Base-by-base conservation (phyloP, 805 yeast genomes). In the Candida fluviatilis region DNA sequence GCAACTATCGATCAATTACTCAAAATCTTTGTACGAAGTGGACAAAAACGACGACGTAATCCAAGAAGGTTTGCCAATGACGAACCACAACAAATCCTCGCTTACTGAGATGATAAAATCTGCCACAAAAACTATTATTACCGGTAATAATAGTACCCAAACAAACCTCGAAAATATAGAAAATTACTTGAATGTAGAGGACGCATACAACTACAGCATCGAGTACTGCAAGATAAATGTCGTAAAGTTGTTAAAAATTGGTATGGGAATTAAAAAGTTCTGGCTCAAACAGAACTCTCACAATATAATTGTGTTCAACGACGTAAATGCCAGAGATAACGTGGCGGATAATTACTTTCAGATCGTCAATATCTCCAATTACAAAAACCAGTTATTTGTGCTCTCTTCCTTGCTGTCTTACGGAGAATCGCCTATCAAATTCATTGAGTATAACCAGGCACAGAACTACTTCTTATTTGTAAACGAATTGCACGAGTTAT, bases 221-320 rank as follows among this genome's bases (percentile, higher is more conserved):
- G 64, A 58, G 16, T 46, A 40, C 18, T 62, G 53, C 3, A 61
- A 57, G 31, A 18, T 64, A 7, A 41, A 60, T 1, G 46, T 67
- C 2, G 51, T 48, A 39, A 65, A 62, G 35, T 47, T 63, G 4
- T 49, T 68, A 31, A 65, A 64, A 43, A 50, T 66, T 19, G 55
- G 59, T 10, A 55, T 61, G 16, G 63, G 62, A 1, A 46, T 64
- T 10, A 38, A 48, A 4, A 41, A 54, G 12, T 63, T 48, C 36
- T 68, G 72, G 72, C 44, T 66, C 30, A 62, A 65, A 35, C 52
- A 57, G 18, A 63, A 65, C 42, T 64, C 71, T 26, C 71, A 66
- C 41, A 61, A 60, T 43, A 45, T 69, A 37, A 49, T 66, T 12
- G 49, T 66, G 12, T 56, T 49, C 45, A 66, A 57, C 37, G 47